These are phyloP conservation scores for Phoenix roebelenii DNA, from an alignment of 176 grass and related monocot species.

Conservation along the genomic window DNA sequence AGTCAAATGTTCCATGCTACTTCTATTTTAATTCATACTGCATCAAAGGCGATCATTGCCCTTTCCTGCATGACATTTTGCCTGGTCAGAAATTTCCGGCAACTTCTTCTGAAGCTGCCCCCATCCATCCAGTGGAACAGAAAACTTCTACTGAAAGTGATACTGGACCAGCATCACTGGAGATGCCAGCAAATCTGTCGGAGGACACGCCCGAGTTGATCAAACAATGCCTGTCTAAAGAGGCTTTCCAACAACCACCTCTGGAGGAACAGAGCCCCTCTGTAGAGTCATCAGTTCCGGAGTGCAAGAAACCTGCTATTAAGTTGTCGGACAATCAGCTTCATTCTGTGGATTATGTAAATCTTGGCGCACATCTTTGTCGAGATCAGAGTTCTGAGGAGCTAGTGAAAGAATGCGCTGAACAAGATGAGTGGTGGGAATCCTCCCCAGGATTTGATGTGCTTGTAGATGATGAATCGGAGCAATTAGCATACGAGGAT, in stretches of 20 bases:
- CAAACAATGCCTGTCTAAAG: slow-evolving; percentile 4
- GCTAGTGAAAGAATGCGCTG: slow-evolving; percentile 18
- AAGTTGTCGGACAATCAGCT: too few species aligned
- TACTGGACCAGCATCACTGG: slow-evolving; percentile 8
- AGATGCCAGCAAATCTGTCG: slow-evolving; percentile 9
- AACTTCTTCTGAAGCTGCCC: slow-evolving; percentile 9
- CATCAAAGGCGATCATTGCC: too few species aligned
- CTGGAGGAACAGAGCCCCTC: too few species aligned
- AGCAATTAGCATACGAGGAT: slow-evolving; percentile 2
- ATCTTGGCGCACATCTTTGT: background rate
- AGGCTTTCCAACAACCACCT: background rate
- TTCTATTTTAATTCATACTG: too few species aligned
- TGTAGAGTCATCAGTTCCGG: too few species aligned
- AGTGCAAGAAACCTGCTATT: too few species aligned
- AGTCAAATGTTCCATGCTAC: too few species aligned
- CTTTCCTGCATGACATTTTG: too few species aligned
- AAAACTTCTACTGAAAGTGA: slow-evolving; percentile 17
- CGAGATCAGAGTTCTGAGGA: slow-evolving; percentile 27
- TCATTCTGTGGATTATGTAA: too few species aligned
- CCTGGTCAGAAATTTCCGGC: too few species aligned
- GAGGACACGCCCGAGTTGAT: slow-evolving; percentile 13
- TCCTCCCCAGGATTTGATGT: slow-evolving; percentile 50
- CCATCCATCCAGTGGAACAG: slow-evolving; percentile 12
- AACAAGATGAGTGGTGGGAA: slow-evolving; percentile 24
- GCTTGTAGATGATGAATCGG: slow-evolving; percentile 25